A percentile compares a stretch with the other conserved stretches of the same genome.
phyloP scores from a whole-genome alignment of 257 asterid species.

The Jaltomata sinuosa region DNA sequence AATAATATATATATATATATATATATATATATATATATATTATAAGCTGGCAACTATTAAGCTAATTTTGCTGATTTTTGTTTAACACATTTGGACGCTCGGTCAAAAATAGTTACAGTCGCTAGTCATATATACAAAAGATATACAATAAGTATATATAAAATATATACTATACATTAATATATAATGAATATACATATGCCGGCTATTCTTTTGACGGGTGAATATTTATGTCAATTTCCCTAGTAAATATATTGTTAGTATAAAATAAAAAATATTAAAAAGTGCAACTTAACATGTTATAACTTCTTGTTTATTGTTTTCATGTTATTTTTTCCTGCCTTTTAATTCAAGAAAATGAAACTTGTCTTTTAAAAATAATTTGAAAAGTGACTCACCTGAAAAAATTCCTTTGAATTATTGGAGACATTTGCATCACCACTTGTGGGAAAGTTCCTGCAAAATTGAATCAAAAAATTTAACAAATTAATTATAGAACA shows the following conservation, averaged over 20 bases:
- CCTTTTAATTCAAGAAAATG: no score
- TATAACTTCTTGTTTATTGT: no score
- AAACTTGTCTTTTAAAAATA: no score
- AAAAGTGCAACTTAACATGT: no score
- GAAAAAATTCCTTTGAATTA: constrained; percentile 38
- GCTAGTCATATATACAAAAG: not conserved
- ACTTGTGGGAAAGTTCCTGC: constrained; percentile 62
- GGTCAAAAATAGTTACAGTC: not conserved
- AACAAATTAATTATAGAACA: not conserved
- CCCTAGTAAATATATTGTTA: not conserved
- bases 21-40: no score
- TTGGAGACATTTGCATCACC: constrained; percentile 43
- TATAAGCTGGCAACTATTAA: no score
- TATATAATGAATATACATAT: not conserved
- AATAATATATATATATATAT: no score
- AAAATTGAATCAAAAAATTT: not conserved
- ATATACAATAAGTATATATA: not conserved
- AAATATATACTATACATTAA: not conserved
- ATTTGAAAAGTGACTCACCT: constrained; percentile 24
- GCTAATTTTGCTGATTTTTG: not conserved
- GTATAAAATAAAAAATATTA: no score
- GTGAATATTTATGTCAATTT: no score
- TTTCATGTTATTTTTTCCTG: no score
- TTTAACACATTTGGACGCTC: not conserved
- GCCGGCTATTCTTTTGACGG: not conserved